phyloP scores from a whole-genome alignment of 495 filamentous ascomycete genomes.

The Lentithecium fluviatile region DNA sequence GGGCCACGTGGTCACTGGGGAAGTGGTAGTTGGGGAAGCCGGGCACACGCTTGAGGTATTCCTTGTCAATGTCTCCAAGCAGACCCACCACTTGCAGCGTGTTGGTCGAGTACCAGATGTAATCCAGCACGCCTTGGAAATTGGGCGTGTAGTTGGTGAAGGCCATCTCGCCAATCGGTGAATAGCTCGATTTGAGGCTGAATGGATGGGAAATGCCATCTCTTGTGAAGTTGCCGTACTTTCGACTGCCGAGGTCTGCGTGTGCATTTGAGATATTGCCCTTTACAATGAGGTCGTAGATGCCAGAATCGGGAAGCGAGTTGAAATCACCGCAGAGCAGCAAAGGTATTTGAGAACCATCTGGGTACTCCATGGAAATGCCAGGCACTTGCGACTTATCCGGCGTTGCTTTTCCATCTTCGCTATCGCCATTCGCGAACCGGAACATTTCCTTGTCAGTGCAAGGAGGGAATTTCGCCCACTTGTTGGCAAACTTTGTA shows the following conservation, averaged over 20 bases:
- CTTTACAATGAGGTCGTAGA: slow-evolving; percentile 80
- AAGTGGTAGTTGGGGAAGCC: slow-evolving; percentile 98
- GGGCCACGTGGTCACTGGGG: slow-evolving; percentile 92
- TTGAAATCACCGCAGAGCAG: slow-evolving; percentile 96
- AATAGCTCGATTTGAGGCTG: slow-evolving; percentile 84
- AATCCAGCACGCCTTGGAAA: slow-evolving; percentile 89
- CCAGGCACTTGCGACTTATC: slow-evolving; percentile 53
- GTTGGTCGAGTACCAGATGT: slow-evolving; percentile 95
- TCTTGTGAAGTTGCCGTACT: slow-evolving; percentile 87
- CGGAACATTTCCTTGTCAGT: slow-evolving; percentile 76
- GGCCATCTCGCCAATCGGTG: slow-evolving; percentile 70
- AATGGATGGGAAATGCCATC: slow-evolving; percentile 94
- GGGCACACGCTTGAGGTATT: slow-evolving; percentile 85
- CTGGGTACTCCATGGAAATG: slow-evolving; percentile 75
- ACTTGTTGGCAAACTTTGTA: slow-evolving; percentile 77
- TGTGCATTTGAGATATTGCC: slow-evolving; percentile 72
- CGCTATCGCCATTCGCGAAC: slow-evolving; percentile 58
- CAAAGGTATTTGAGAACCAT: slow-evolving; percentile 81
- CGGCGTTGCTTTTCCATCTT: slow-evolving; percentile 52
- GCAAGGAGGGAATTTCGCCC: slow-evolving; percentile 69
- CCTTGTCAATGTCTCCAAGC: slow-evolving; percentile 85
- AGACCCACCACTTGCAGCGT: slow-evolving; percentile 81
- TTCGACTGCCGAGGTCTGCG: slow-evolving; percentile 66
- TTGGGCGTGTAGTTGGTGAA: slow-evolving; percentile 96
- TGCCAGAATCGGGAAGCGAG: slow-evolving; percentile 75